Conservation (phyloP, 2,329 filamentous ascomycete species). For the Aciculosporium take region DNA sequence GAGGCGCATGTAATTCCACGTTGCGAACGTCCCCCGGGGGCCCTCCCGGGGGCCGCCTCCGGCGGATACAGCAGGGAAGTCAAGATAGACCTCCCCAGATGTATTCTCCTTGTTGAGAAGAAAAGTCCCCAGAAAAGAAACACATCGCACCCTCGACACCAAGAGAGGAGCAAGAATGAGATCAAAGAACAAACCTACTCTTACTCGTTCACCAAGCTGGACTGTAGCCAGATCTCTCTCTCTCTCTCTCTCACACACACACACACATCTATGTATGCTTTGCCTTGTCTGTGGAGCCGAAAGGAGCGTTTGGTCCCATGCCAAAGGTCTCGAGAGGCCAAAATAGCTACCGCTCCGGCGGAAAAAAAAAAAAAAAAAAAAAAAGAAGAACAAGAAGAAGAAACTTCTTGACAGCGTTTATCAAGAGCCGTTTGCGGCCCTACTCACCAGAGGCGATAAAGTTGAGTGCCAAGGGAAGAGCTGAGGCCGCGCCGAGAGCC, state of each 20-base stretch:
- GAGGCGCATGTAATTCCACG: too few species aligned
- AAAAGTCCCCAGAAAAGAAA: background rate
- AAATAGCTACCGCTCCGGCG: constrained; percentile 1
- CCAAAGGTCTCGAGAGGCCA: background rate
- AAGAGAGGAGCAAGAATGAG: constrained; percentile 18
- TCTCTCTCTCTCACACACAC: too few species aligned
- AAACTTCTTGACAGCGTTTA: constrained; percentile 1
- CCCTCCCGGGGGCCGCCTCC: too few species aligned
- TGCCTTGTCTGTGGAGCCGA: background rate
- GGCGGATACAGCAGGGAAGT: too few species aligned
- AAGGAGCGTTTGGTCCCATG: too few species aligned
- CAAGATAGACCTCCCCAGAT: too few species aligned
- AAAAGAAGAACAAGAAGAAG: background rate
- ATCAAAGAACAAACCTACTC: constrained; percentile 28
- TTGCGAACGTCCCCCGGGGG: too few species aligned
- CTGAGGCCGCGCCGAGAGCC: constrained; percentile 29
- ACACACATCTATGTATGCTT: background rate
- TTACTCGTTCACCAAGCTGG: constrained; percentile 10
- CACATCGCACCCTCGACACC: background rate
- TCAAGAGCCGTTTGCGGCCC: constrained; percentile 7
- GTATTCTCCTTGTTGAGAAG: too few species aligned
- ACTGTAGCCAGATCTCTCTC: background rate
- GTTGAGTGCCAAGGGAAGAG: constrained; percentile 68
- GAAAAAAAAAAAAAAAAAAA: background rate
- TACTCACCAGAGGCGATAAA: constrained; percentile 89